A percentile compares a stretch with the other conserved stretches of the same genome.
phyloP scores from a whole-genome alignment of 2,329 filamentous ascomycete species.

The Xylariaceae sp. region DNA sequence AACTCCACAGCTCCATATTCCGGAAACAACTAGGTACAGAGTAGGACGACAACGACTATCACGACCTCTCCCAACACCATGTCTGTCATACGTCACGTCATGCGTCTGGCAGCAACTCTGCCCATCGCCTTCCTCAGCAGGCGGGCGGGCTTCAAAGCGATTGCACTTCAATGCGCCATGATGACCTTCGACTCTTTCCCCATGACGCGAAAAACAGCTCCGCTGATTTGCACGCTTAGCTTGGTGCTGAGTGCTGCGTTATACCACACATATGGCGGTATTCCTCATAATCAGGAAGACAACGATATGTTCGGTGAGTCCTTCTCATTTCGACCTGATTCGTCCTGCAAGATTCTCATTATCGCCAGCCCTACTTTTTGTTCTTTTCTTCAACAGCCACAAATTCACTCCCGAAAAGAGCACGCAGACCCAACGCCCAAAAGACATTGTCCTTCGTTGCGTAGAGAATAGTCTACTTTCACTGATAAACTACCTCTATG shows the following conservation, averaged over 20 bases:
- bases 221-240: conserved; percentile 11
- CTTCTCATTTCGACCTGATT: conserved; percentile 7
- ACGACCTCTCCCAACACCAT: conserved; percentile 10
- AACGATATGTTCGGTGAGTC: conserved; percentile 12
- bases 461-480: conserved; percentile 13
- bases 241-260: conserved; percentile 10
- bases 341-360: conserved; percentile 10
- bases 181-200: conserved; percentile 11
- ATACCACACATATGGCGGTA: conserved; percentile 13
- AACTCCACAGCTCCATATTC: too few species aligned
- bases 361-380: conserved; percentile 11
- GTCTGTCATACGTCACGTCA: conserved; percentile 10
- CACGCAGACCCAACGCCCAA: conserved; percentile 9
- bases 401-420: conserved; percentile 11
- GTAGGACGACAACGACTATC: conserved; percentile 14
- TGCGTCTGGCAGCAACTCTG: conserved; percentile 10
- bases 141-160: conserved; percentile 10
- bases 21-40: too few species aligned
- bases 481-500: conserved; percentile 12
- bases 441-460: conserved; percentile 10
- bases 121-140: conserved; percentile 12
- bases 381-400: conserved; percentile 10
- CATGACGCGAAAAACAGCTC: conserved; percentile 11
- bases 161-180: conserved; percentile 11
- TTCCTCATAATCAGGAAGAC: conserved; percentile 11